Evolutionary conservation across 163 green algal genomes (phyloP).

Genomic region (Dunaliella salina): DNA sequence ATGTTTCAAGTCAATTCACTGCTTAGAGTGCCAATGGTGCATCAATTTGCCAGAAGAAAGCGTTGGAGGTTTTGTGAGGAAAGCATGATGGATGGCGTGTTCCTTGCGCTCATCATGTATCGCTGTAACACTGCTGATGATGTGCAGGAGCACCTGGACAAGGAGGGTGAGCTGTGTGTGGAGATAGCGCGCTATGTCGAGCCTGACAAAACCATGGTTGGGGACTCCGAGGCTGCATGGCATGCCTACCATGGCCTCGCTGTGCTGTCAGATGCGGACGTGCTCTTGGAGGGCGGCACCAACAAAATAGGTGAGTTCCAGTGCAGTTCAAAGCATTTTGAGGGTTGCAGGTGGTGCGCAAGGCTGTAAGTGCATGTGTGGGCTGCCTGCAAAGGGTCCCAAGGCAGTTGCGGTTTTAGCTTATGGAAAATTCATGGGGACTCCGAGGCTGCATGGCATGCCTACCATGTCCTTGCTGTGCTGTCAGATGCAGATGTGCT

Average conservation of each 20-base stretch:
- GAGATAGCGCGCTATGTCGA: background rate
- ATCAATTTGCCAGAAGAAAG: too few species aligned
- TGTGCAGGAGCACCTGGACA: background rate
- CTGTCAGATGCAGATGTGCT: constrained; percentile 1
- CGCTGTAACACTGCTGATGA: too few species aligned
- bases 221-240: background rate
- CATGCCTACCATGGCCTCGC: background rate
- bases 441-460: background rate
- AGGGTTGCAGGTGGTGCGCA: too few species aligned
- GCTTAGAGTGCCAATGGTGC: too few species aligned
- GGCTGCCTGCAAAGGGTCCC: background rate
- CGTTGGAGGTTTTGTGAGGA: too few species aligned
- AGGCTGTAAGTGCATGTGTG: background rate
- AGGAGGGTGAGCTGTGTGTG: background rate
- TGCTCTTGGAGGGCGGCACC: background rate
- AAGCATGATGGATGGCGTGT: too few species aligned
- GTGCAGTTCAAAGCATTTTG: too few species aligned
- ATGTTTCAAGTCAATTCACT: too few species aligned
- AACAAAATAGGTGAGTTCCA: background rate
- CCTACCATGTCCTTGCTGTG: background rate
- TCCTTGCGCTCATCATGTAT: too few species aligned
- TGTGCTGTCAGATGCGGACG: background rate
- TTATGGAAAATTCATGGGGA: background rate
- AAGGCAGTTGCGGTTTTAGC: too few species aligned
- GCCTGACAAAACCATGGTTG: background rate